Conservation (phyloP, 2,329 filamentous ascomycete genomes). For the Onygena corvina region DNA sequence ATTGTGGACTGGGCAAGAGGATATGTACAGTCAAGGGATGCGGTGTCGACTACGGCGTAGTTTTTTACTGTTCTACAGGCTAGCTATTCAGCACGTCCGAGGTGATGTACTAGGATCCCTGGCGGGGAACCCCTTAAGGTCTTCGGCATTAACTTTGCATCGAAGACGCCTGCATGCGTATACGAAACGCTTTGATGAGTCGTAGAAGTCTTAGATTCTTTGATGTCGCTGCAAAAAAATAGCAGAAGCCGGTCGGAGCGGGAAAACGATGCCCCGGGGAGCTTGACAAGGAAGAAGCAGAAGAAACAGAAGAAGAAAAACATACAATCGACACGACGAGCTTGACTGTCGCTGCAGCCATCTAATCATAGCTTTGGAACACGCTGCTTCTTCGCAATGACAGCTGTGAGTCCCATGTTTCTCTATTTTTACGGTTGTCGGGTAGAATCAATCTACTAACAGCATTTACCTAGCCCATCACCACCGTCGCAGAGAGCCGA, state of each 20-base stretch:
- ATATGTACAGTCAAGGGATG: too few species aligned
- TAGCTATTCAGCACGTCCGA: too few species aligned
- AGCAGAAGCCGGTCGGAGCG: not conserved
- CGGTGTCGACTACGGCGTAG: too few species aligned
- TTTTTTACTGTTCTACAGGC: too few species aligned
- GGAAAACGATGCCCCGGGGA: not conserved
- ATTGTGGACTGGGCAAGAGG: too few species aligned
- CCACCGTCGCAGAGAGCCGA: conserved; percentile 85
- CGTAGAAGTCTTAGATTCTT: too few species aligned
- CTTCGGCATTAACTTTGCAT: too few species aligned
- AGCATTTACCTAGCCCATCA: conserved; percentile 43
- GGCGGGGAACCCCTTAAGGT: too few species aligned
- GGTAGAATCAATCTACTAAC: not conserved
- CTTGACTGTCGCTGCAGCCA: not conserved
- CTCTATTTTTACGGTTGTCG: not conserved
- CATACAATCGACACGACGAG: not conserved
- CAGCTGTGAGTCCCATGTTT: conserved; percentile 25
- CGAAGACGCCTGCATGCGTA: too few species aligned
- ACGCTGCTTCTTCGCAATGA: conserved; percentile 20
- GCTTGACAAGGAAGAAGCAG: not conserved
- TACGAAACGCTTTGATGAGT: too few species aligned
- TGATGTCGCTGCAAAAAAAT: too few species aligned
- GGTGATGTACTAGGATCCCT: too few species aligned
- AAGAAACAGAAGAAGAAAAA: not conserved
- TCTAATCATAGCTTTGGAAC: not conserved